These are phyloP conservation scores for Naganishia antarctica DNA, from an alignment of 768 basidiomycete genomes.

Conservation along the genomic window DNA sequence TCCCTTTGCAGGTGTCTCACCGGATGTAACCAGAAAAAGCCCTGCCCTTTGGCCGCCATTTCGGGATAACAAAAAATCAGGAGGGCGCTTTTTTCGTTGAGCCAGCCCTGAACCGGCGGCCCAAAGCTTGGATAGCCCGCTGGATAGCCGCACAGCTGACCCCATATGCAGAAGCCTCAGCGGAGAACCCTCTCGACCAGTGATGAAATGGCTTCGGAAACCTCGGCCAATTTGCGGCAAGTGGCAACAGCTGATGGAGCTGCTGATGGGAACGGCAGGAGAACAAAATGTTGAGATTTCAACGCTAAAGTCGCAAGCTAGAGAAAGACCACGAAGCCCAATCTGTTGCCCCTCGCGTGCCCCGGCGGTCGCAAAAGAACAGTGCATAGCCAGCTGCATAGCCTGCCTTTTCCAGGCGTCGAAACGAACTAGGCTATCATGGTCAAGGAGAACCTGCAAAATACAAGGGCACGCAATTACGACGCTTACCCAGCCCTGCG, in stretches of 20 bases:
- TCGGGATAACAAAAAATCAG: no score
- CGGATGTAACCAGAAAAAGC: no score
- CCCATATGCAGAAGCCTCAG: no score
- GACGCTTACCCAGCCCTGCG: not conserved
- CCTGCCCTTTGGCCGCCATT: no score
- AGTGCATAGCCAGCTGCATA: not conserved
- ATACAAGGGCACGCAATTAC: no score
- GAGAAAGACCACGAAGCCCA: not conserved
- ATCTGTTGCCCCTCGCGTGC: conserved; percentile 19
- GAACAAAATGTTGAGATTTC: not conserved
- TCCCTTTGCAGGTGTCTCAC: no score
- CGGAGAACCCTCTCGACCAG: no score
- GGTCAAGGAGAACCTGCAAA: not conserved
- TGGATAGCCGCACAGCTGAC: no score
- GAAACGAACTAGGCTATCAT: conserved; percentile 7
- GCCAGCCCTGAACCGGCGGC: no score
- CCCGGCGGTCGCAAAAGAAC: conserved; percentile 11
- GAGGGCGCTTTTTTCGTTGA: no score
- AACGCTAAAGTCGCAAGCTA: not conserved
- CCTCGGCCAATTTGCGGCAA: conserved; percentile 3
- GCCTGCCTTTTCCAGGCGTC: not conserved
- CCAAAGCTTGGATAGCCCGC: not conserved
- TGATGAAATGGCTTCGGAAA: not conserved
- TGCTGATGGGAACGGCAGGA: no score
- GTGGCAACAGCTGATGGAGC: no score